Conservation (phyloP, 2,329 filamentous ascomycete genomes). For the Talaromyces atroroseus region DNA sequence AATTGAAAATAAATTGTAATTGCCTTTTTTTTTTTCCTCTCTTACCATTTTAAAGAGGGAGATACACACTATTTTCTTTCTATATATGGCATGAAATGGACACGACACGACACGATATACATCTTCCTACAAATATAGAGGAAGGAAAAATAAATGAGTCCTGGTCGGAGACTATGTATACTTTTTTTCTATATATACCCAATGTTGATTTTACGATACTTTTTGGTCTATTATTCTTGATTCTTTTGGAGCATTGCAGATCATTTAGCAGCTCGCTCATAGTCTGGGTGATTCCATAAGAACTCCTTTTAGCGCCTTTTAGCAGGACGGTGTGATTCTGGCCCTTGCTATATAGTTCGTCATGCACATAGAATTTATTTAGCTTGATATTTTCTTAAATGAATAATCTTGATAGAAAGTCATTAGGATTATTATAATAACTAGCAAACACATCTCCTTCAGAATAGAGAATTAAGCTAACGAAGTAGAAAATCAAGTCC, state of each 20-base stretch:
- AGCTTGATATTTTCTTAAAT: no score
- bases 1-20: conserved; percentile 40
- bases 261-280: no score
- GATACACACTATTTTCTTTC: background rate
- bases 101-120: background rate
- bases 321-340: no score
- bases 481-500: background rate
- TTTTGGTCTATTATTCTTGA: background rate
- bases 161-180: background rate
- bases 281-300: no score
- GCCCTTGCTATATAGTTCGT: no score
- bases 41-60: background rate
- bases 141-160: background rate
- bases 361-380: no score
- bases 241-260: no score
- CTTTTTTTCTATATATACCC: background rate
- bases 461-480: background rate
- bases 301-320: no score
- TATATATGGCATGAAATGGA: background rate
- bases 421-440: background rate
- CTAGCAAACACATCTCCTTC: background rate
- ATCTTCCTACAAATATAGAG: background rate
- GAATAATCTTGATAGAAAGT: background rate
- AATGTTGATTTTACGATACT: background rate
- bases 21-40: background rate